Evolutionary conservation across 352 stramenopile species (phyloP), one percentile per base, ranked within the genome.

Genomic region (Phytophthora hybrid): DNA sequence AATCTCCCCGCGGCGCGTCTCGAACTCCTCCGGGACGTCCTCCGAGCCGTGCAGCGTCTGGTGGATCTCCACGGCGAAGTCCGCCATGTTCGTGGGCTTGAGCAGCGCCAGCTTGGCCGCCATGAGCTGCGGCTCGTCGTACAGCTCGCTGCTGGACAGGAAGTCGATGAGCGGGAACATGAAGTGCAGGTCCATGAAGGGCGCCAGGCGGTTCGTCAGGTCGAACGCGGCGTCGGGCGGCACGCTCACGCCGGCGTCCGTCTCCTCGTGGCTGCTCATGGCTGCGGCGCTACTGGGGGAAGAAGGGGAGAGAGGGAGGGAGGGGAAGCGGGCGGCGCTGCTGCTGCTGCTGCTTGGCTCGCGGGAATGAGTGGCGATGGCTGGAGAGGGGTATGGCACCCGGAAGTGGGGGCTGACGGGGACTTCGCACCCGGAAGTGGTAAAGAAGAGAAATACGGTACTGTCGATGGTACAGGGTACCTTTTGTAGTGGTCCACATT

Each of bases 121-220:
- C 77, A 94, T 89, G 55, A 98, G 86, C 74, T 97, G 80, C 26
- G 87, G 80, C 54, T 98, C 94, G 73, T 98, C 92, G 76, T 98
- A 99, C 58, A 96, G 81, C 64, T 98, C 91, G 54, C 90, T 92
- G 69, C 88, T 95, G 21, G 87, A 88, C 47, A 98, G 74, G 72
- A 98, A 99, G 76, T 99, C 95, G 69, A 99, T 96, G 54, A 99
- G 84, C 70, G 96, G 96, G 85, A 99, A 99, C 89, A 99, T 98
- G 81, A 99, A 98, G 91, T 99, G 97, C 53, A 98, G 87, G 76
- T 99, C 97, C 84, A 99, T 95, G 81, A 97, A 98, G 59, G 96
- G 93, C 64, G 93, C 95, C 64, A 98, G 87, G 70, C 85, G 89
- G 75, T 97, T 97, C 56, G 97, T 99, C 60, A 99, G 86, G 78